Conservation (phyloP, 75 land plant genomes). For the Picea sitchensis region DNA sequence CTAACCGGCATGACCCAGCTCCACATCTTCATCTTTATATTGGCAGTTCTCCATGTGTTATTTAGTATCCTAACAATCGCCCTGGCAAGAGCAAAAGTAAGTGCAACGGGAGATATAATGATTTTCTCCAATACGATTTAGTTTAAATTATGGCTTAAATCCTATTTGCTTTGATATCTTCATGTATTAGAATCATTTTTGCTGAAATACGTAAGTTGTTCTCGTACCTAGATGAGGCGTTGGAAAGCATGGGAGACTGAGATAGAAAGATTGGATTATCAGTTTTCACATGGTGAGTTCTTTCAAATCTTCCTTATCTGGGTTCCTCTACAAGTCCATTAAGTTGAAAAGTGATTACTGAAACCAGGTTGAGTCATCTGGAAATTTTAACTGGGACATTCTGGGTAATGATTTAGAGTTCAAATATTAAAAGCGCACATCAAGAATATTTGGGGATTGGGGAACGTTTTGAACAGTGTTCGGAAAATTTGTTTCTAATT, state of each 20-base stretch:
- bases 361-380: too few species aligned
- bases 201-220: not conserved
- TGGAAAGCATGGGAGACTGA: conserved; percentile 34
- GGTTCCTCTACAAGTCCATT: too few species aligned
- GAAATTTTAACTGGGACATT: too few species aligned
- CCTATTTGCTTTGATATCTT: not conserved
- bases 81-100: conserved; percentile 38
- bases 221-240: conserved; percentile 16
- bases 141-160: not conserved
- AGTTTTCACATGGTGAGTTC: conserved; percentile 18
- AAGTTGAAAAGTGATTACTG: too few species aligned
- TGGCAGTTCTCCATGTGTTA: conserved; percentile 40
- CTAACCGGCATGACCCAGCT: conserved; percentile 36
- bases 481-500: not conserved
- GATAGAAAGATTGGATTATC: conserved; percentile 23
- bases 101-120: not conserved
- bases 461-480: not conserved
- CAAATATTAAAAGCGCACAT: too few species aligned
- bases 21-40: conserved; percentile 39
- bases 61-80: conserved; percentile 41
- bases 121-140: not conserved
- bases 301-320: too few species aligned
- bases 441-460: too few species aligned
- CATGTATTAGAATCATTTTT: not conserved
- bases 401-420: too few species aligned